A percentile compares a stretch with the other conserved stretches of the same genome.
phyloP scores from a whole-genome alignment of 2,329 filamentous ascomycete genomes.

The Colletotrichum abscissum region DNA sequence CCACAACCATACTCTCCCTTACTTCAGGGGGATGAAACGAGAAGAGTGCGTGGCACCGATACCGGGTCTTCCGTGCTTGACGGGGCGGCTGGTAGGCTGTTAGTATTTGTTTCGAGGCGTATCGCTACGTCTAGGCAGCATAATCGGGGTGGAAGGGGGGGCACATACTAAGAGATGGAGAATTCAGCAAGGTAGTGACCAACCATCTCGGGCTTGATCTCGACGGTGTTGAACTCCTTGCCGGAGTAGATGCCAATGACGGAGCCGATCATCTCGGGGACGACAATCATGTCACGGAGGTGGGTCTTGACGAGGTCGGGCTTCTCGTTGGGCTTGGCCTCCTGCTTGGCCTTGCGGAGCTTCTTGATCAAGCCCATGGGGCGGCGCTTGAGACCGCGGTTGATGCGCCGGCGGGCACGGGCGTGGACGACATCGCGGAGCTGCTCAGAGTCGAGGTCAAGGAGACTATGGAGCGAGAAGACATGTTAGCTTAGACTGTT shows the following conservation, averaged over 20 bases:
- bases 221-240: conserved; percentile 99
- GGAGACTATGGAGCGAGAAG: conserved; percentile 73
- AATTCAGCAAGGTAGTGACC: conserved; percentile 99
- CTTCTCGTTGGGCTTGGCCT: conserved; percentile 99
- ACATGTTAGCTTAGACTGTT: conserved; percentile 29
- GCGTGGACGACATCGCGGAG: conserved; percentile 99
- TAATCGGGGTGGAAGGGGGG: neutral
- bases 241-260: conserved; percentile 99
- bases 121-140: neutral
- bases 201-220: conserved; percentile 99
- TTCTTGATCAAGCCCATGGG: conserved; percentile 99
- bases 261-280: conserved; percentile 99
- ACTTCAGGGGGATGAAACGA: conserved; percentile 99
- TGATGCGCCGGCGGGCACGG: conserved; percentile 98
- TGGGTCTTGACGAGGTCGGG: conserved; percentile 99
- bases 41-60: conserved; percentile 99
- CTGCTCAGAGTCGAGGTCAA: conserved; percentile 98
- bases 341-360: conserved; percentile 99
- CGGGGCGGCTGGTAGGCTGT: conserved; percentile 83
- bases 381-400: conserved; percentile 99
- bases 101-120: conserved; percentile 50
- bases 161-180: conserved; percentile 98
- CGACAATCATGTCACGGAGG: conserved; percentile 99
- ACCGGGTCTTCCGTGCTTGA: conserved; percentile 99
- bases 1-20: conserved; percentile 69